phyloP scores from a whole-genome alignment of 192 early-diverging fungal genomes.

The Backusella tarrabulga region DNA sequence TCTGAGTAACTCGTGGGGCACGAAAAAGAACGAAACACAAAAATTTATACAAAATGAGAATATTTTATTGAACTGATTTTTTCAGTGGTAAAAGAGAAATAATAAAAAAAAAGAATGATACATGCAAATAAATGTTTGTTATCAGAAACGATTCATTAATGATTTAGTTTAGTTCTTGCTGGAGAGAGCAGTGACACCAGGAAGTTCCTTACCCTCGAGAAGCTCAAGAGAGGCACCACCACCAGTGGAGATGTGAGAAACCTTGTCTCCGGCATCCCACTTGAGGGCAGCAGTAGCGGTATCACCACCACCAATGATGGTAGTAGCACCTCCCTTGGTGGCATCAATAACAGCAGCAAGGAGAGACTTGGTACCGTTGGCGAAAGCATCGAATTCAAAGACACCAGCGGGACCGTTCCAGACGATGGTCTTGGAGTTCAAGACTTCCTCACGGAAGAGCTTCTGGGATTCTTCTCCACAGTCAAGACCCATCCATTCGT shows the following conservation, averaged over 20 bases:
- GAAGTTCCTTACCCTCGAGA: conserved; percentile 91
- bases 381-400: conserved; percentile 97
- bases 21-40: not conserved
- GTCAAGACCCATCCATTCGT: conserved; percentile 93
- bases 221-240: conserved; percentile 96
- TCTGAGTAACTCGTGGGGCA: not conserved
- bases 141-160: not conserved
- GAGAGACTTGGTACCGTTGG: conserved; percentile 75
- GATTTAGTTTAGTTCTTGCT: conserved; percentile 37
- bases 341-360: conserved; percentile 87
- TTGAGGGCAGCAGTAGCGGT: conserved; percentile 96
- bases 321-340: conserved; percentile 80
- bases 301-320: conserved; percentile 97
- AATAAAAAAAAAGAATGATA: not conserved
- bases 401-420: conserved; percentile 99
- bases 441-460: conserved; percentile 66
- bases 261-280: conserved; percentile 76
- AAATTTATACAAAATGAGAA: conserved; percentile 6
- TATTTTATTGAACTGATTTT: conserved; percentile 5
- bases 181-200: conserved; percentile 73
- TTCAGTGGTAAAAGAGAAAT: not conserved
- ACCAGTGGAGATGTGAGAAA: conserved; percentile 94
- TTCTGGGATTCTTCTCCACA: conserved; percentile 80
- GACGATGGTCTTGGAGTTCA: conserved; percentile 86
- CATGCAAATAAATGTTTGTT: not conserved